Percentiles rank a stretch among this genome's conserved stretches.
These are phyloP conservation scores for Starmerella bombi DNA, from an alignment of 805 yeast genomes.

Conservation along the genomic window DNA sequence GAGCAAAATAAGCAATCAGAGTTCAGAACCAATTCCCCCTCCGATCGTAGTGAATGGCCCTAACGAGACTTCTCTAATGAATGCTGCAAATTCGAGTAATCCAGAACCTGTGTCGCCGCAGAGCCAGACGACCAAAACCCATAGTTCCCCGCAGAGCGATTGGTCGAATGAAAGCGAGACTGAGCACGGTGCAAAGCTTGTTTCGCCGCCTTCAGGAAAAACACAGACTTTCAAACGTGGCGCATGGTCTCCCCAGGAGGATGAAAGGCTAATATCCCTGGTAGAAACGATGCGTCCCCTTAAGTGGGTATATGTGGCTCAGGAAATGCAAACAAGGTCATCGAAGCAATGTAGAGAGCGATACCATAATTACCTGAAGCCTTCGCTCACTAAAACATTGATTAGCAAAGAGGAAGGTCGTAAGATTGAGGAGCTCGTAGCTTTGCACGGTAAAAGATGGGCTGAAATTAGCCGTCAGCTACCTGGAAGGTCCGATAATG, in stretches of 20 bases:
- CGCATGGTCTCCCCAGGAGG: slow-evolving; percentile 85
- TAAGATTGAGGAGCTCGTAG: slow-evolving; percentile 65
- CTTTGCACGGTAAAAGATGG: slow-evolving; percentile 76
- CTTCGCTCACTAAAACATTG: slow-evolving; percentile 66
- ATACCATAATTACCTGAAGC: slow-evolving; percentile 82
- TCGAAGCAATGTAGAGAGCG: slow-evolving; percentile 89
- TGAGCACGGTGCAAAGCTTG: not conserved
- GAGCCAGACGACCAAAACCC: not conserved
- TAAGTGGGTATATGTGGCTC: slow-evolving; percentile 81
- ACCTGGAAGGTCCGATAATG: slow-evolving; percentile 79
- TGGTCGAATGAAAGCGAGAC: not conserved
- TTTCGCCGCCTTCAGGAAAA: not conserved
- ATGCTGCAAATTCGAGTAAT: no score
- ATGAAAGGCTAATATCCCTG: slow-evolving; percentile 53
- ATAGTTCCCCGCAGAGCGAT: not conserved
- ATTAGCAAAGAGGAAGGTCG: slow-evolving; percentile 75
- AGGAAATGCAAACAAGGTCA: slow-evolving; percentile 57
- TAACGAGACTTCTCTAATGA: no score
- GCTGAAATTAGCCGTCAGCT: slow-evolving; percentile 84
- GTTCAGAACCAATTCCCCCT: no score
- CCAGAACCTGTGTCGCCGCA: not conserved
- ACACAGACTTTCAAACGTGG: slow-evolving; percentile 38
- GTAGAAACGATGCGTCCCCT: slow-evolving; percentile 63
- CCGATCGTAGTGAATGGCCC: no score
- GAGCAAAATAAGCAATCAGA: no score